Evolutionary conservation across 148 eudicot genomes (phyloP).

Genomic region (Rhododendron molle): DNA sequence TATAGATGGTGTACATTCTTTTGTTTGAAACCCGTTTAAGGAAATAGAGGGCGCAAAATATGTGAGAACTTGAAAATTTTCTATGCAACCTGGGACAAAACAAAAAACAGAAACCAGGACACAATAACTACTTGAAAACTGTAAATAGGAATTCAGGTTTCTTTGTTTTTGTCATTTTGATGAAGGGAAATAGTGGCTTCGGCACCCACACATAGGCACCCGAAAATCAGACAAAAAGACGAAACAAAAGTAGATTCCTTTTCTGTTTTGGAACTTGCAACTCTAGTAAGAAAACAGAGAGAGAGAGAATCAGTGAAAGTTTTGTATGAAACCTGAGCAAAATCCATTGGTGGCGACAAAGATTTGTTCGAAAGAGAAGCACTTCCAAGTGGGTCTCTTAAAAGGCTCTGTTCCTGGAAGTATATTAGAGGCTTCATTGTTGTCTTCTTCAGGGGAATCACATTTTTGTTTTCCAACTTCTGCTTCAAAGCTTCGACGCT

Average conservation of each 20-base stretch:
- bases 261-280: not conserved
- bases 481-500: constrained; percentile 48
- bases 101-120: not conserved
- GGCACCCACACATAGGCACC: not conserved
- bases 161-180: not conserved
- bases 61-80: not conserved
- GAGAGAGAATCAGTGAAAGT: not conserved
- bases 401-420: constrained; percentile 12
- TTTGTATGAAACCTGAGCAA: constrained; percentile 42
- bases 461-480: constrained; percentile 22
- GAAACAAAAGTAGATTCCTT: not conserved
- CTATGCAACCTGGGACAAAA: not conserved
- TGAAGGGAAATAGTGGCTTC: not conserved
- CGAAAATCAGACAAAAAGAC: not conserved
- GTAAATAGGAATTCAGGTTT: not conserved
- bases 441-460: constrained; percentile 18
- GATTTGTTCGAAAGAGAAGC: constrained; percentile 79
- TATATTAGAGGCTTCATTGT: not conserved
- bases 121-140: not conserved
- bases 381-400: constrained; percentile 65
- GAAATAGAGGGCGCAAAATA: not conserved
- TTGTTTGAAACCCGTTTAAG: not conserved
- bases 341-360: constrained; percentile 79
- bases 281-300: not conserved
- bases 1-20: too few relatives aligned